These are phyloP conservation scores for Coemansia sp. DNA, from an alignment of 192 early-diverging fungal genomes.

Conservation along the genomic window DNA sequence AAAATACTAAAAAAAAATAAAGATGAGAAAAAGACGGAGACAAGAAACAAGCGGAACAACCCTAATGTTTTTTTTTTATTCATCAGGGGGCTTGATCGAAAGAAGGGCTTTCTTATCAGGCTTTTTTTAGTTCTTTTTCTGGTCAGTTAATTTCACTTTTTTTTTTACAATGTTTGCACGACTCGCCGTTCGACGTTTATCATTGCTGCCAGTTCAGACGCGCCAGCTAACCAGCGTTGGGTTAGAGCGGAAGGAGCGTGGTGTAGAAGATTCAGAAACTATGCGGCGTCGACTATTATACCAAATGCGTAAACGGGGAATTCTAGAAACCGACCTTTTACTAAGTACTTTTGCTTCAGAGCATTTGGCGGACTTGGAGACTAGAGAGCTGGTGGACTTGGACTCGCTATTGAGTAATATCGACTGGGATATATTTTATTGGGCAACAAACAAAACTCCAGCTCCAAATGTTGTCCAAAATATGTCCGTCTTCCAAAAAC, in stretches of 20 bases:
- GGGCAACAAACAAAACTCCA: constrained; percentile 71
- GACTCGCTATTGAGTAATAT: constrained; percentile 83
- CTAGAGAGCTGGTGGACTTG: constrained; percentile 69
- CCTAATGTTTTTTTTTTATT: no score
- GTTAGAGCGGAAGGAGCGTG: constrained; percentile 56
- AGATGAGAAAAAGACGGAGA: neutral
- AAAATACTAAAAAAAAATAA: neutral
- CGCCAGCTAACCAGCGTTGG: constrained; percentile 5
- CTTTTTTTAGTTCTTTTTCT: neutral
- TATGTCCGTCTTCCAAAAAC: constrained; percentile 61
- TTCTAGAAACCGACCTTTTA: constrained; percentile 90
- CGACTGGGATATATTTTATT: constrained; percentile 99
- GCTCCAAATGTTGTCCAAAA: constrained; percentile 59
- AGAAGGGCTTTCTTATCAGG: neutral
- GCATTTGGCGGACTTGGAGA: constrained; percentile 58
- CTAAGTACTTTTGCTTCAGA: constrained; percentile 85
- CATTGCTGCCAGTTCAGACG: neutral
- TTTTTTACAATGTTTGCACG: neutral
- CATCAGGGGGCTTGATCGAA: no score
- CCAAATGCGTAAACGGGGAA: constrained; percentile 92
- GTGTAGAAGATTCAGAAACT: constrained; percentile 65
- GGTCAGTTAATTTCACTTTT: neutral
- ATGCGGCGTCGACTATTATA: constrained; percentile 85
- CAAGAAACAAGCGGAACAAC: neutral
- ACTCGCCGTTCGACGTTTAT: neutral